phyloP scores from a whole-genome alignment of 768 basidiomycete genomes.

The Naganishia vishniacii region DNA sequence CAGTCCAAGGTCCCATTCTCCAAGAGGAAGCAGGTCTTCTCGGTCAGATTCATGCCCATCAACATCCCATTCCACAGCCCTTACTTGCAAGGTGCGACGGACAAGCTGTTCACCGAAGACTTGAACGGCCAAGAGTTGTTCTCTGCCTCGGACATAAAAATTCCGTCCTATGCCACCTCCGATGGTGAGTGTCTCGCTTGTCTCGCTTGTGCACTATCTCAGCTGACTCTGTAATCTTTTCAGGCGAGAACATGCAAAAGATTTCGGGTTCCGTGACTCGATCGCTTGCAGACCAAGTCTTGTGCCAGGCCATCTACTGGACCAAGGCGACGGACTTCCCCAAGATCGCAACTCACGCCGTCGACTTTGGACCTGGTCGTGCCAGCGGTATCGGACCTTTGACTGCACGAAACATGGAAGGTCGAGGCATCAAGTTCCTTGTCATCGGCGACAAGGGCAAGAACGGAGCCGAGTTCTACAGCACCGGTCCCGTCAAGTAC shows the following conservation, averaged over 20 bases:
- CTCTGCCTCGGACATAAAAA: constrained; percentile 59
- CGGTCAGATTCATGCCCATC: constrained; percentile 87
- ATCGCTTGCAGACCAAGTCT: constrained; percentile 88
- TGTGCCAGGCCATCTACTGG: constrained; percentile 90
- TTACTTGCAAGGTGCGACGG: constrained; percentile 68
- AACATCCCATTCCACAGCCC: constrained; percentile 92
- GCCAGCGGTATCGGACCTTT: constrained; percentile 85
- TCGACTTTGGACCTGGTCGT: constrained; percentile 96
- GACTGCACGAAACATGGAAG: constrained; percentile 83
- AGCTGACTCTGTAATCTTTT: constrained; percentile 31
- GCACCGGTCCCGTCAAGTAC: constrained; percentile 59
- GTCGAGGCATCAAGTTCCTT: constrained; percentile 83
- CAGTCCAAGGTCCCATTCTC: constrained; percentile 90
- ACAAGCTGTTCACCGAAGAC: constrained; percentile 71
- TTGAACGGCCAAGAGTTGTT: constrained; percentile 73
- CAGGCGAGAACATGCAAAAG: constrained; percentile 78
- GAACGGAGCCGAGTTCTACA: constrained; percentile 79
- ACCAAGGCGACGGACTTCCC: constrained; percentile 82
- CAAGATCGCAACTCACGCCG: constrained; percentile 79
- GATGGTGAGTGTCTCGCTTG: constrained; percentile 63
- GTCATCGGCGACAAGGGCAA: constrained; percentile 85
- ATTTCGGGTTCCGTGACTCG: constrained; percentile 68
- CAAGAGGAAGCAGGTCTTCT: constrained; percentile 89
- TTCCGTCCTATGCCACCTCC: constrained; percentile 88
- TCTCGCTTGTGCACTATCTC: constrained; percentile 4